Evolutionary conservation across 1,139 yeast species (phyloP), one percentile per base, ranked within the genome.

Genomic region (Kodamaea arcana): DNA sequence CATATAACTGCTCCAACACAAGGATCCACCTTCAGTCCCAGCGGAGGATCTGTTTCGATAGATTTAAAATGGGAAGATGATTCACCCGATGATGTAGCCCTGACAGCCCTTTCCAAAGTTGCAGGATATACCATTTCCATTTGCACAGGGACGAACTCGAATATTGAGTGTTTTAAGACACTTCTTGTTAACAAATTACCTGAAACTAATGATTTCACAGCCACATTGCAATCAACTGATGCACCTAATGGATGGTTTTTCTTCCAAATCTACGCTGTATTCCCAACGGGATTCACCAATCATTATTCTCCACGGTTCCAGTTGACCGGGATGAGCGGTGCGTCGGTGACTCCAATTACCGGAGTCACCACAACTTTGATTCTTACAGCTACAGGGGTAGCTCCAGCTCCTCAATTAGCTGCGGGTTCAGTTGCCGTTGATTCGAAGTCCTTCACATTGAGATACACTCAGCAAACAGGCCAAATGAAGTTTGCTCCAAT

Each of bases 391-490:
- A 36, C 69, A 1, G 72, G 65, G 16, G 48, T 56, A 10, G 66
- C 77, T 3, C 83, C 84, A 8, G 46, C 45, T 13, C 65, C 72
- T 2, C 66, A 66, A 40, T 49, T 57, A 4, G 48, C 58, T 24
- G 48, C 60, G 4, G 48, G 52, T 3, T 50, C 45, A 3, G 63
- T 68, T 12, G 43, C 55, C 20, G 31, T 56, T 32, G 50, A 63
- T 43, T 55, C 68, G 4, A 31, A 44, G n/a, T 64, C 70, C 4
- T 68, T 66, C 41, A 37, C 64, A 8, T 46, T 85, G 7, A 70
- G 88, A 4, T 88, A 87, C 59, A 74, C 88, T 2, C 42, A 51
- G 40, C 97, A 88, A 63, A 83, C 94, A 0, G 94, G 94, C 25
- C 58, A 45, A 32, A 74, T 83, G 2, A 71, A 86, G 54, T 85